Evolutionary conservation across 257 asterid species (phyloP), one percentile per base, ranked within the genome.

Genomic region (Scutellaria baicalensis): DNA sequence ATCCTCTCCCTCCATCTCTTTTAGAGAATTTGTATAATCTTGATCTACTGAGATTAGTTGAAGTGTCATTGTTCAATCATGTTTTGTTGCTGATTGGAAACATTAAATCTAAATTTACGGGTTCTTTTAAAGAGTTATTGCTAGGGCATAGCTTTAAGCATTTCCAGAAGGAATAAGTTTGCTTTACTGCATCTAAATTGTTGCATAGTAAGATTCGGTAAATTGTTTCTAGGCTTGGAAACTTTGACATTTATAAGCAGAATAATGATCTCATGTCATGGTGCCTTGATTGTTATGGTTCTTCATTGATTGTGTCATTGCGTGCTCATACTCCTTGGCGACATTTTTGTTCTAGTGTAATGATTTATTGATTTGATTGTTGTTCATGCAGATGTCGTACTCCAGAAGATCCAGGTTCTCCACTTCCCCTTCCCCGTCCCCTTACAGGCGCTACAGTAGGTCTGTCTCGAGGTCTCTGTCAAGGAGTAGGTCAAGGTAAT

Each of bases 401-500:
- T 83, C 93, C 71, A 86, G 84, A 75, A 79, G 90, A 59, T 82
- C 96, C 45, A 90, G 95, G 86, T 84, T 80, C 80, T 89, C 91
- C 16, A 45, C 6, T 48, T 89, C 93, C 44, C 93, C 94, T 68
- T 81, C 93, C 13, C 45, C 66, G 36, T 54, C 64, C 14, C 40
- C 61, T 11, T 59, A 68, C 69, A 72, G 59, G 80, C 78, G 78
- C 54, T 60, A 75, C 71, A 61, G 83, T 33, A 79, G 89, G 75
- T 84, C 92, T 45, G 75, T 81, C 47, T 86, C 95, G 16, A 75
- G 90, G 81, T 86, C 91, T 18, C 17, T 59, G 57, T 88, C 89
- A 27, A 81, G 95, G 81, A 83, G 96, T 78, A 79, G 88, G 72
- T 93, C 96, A 47, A 83, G 97, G 98, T 93, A 70, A 66, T 57